phyloP scores from a whole-genome alignment of 768 basidiomycete genomes.

The Tubosaeta sp. region DNA sequence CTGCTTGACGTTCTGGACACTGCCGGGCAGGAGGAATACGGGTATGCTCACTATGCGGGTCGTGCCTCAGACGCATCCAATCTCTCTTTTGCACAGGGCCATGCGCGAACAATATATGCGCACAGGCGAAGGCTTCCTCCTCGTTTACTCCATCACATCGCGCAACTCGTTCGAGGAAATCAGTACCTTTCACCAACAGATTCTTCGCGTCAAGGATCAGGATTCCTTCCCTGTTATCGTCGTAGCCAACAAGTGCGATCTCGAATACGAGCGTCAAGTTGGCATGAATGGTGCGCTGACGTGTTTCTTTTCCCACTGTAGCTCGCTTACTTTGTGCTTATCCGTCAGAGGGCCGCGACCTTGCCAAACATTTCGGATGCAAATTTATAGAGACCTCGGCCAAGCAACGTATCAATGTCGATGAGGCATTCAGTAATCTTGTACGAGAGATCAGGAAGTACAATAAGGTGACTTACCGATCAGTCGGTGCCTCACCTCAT shows the following conservation, averaged over 20 bases:
- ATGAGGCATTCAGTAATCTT: constrained; percentile 90
- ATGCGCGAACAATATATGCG: constrained; percentile 99
- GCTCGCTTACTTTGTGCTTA: neutral
- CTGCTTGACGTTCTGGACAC: constrained; percentile 96
- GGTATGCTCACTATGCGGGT: constrained; percentile 48
- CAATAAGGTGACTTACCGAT: constrained; percentile 63
- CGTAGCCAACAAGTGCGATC: constrained; percentile 97
- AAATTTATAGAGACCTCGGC: constrained; percentile 96
- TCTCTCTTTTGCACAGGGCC: constrained; percentile 48
- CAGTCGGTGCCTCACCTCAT: neutral
- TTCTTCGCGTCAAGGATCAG: constrained; percentile 93
- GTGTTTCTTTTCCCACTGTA: neutral
- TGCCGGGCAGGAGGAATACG: constrained; percentile 97
- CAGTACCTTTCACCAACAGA: constrained; percentile 92
- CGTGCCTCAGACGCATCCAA: constrained; percentile 3
- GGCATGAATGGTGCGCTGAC: constrained; percentile 77
- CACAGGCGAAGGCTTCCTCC: constrained; percentile 94
- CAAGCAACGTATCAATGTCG: constrained; percentile 94
- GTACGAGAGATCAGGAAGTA: constrained; percentile 92
- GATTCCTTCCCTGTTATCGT: constrained; percentile 94
- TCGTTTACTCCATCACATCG: constrained; percentile 98
- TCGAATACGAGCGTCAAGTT: constrained; percentile 95
- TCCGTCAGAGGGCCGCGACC: constrained; percentile 85
- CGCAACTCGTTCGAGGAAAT: constrained; percentile 98
- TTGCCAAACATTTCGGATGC: constrained; percentile 92